These are phyloP conservation scores for Phoenix roebelenii DNA, from an alignment of 176 grass and related monocot genomes.

Conservation along the genomic window DNA sequence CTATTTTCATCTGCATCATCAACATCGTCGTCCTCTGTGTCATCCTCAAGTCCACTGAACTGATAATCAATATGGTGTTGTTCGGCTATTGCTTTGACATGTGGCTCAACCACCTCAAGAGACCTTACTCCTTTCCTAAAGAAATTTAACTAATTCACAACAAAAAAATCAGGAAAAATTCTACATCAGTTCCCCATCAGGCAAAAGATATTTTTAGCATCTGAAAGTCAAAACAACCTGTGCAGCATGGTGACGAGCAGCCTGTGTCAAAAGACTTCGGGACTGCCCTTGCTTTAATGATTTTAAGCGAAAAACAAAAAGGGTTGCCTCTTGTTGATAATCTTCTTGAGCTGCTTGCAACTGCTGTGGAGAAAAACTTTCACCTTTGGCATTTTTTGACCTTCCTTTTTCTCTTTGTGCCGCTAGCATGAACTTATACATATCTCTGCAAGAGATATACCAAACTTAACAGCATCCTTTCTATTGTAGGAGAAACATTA, in stretches of 20 bases:
- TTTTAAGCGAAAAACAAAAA: slow-evolving; percentile 89
- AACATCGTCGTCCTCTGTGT: slow-evolving; percentile 50
- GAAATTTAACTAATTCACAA: slow-evolving; percentile 60
- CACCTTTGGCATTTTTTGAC: slow-evolving; percentile 55
- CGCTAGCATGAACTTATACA: slow-evolving; percentile 66
- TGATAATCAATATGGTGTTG: slow-evolving; percentile 91
- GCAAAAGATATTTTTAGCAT: no score
- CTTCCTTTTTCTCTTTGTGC: slow-evolving; percentile 62
- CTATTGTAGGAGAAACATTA: not conserved
- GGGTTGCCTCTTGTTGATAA: slow-evolving; percentile 80
- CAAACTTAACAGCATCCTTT: slow-evolving; percentile 11
- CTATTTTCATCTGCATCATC: slow-evolving; percentile 25
- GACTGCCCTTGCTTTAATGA: slow-evolving; percentile 96
- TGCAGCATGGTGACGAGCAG: slow-evolving; percentile 87
- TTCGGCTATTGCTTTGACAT: slow-evolving; percentile 73
- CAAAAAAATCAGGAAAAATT: slow-evolving; percentile 1
- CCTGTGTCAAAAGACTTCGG: slow-evolving; percentile 93
- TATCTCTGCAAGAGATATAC: slow-evolving; percentile 50
- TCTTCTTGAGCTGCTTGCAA: slow-evolving; percentile 84
- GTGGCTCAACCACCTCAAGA: slow-evolving; percentile 82
- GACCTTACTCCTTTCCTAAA: slow-evolving; percentile 75
- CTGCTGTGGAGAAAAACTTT: slow-evolving; percentile 44
- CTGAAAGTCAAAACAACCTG: slow-evolving; percentile 33
- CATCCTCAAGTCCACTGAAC: slow-evolving; percentile 77
- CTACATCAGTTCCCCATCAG: no score